These are phyloP conservation scores for Monosporascus sp. DNA, from an alignment of 2,329 filamentous ascomycete species.

Conservation along the genomic window DNA sequence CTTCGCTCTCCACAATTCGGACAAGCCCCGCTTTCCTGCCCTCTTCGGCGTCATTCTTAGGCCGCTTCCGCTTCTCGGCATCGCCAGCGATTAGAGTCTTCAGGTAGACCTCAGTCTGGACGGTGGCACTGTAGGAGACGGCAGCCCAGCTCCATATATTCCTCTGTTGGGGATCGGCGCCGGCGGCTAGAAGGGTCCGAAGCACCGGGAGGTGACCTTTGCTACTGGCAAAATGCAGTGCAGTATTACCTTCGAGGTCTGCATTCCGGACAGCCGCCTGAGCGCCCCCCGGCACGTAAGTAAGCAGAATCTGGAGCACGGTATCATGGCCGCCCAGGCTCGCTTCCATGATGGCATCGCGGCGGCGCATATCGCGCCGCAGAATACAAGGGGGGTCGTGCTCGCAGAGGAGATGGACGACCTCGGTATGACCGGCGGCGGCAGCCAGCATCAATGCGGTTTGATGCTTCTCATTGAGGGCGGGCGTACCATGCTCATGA, in stretches of 20 bases:
- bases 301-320: conserved; percentile 59
- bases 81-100: conserved; percentile 66
- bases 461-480: conserved; percentile 73
- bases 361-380: conserved; percentile 60
- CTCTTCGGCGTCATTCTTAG: conserved; percentile 32
- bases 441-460: conserved; percentile 80
- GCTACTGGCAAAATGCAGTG: conserved; percentile 78
- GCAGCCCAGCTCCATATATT: conserved; percentile 81
- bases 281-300: conserved; percentile 52
- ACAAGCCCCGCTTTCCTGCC: conserved; percentile 37
- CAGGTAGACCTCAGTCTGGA: conserved; percentile 80
- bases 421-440: conserved; percentile 61
- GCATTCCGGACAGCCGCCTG: conserved; percentile 48
- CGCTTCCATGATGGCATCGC: conserved; percentile 68
- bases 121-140: conserved; percentile 74
- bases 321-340: conserved; percentile 57
- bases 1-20: conserved; percentile 38
- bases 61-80: conserved; percentile 55
- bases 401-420: conserved; percentile 66
- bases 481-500: conserved; percentile 69
- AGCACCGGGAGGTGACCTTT: conserved; percentile 75
- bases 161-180: conserved; percentile 65
- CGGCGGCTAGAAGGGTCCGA: conserved; percentile 70
- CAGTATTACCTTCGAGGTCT: conserved; percentile 76
- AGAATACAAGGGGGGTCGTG: conserved; percentile 58